Evolutionary conservation across 805 yeast species (phyloP), one percentile per base, ranked within the genome.

Genomic region (Wickerhamomyces bovis): DNA sequence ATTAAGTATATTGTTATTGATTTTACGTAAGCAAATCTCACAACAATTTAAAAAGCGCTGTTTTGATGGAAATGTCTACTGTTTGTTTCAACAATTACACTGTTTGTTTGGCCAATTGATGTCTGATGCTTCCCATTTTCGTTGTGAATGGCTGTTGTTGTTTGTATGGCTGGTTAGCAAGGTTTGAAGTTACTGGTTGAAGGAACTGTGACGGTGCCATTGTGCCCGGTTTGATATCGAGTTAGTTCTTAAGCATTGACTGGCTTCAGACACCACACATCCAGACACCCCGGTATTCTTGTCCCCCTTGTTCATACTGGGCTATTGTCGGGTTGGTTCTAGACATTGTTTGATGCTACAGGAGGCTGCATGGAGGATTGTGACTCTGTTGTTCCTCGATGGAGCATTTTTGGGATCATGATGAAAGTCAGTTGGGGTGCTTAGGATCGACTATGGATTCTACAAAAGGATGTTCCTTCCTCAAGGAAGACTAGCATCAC

Each of bases 301-400:
- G 31, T 28, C 31, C n/a, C n/a, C n/a, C n/a, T 28, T 28, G 31
- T 28, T 28, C 31, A 28, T 28, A 28, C 11, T 13, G 31, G 4
- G n/a, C 4, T 28, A 28, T 28, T 28, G 31, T 28, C 31, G 31
- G 6, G 13, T 28, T 13, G 22, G 41, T 23, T 20, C 19, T 21
- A 15, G 18, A 21, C 22, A 11, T 3, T 16, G 15, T 16, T 13
- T 21, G 26, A 13, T 13, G 26, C 40, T 20, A 23, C 20, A 2
- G 42, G 46, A 36, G 19, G 39, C 42, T 40, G 28, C 10, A 21
- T 21, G 22, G 42, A 39, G 23, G 42, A 39, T 33, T 33, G 36
- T 33, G 36, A 33, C 16, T 13, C 5, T 16, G 16, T 33, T n/a
- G 20, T 33, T 33, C 10, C 12, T 33, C 16, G 36, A 16, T 33